Percentiles rank a stretch among this genome's conserved stretches.
These are phyloP conservation scores for Pseudogymnoascus sp. DNA, from an alignment of 2,329 filamentous ascomycete species.

Conservation along the genomic window DNA sequence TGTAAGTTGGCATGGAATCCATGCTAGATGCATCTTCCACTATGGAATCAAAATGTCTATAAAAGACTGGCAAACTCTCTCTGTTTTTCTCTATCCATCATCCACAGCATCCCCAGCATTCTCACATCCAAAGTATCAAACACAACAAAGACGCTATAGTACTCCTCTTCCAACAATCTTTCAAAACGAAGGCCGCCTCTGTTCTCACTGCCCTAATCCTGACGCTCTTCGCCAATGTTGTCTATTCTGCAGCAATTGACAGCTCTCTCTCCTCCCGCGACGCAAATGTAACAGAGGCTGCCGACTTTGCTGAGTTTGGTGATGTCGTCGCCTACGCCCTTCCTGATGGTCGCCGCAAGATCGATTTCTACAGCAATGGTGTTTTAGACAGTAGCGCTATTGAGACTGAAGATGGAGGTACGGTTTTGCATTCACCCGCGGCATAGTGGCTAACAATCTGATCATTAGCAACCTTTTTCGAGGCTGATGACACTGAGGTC, in stretches of 20 bases:
- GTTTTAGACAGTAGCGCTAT: not conserved
- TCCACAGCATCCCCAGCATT: not conserved
- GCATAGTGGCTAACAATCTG: not conserved
- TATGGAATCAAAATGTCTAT: not conserved
- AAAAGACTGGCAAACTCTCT: not conserved
- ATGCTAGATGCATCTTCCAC: not conserved
- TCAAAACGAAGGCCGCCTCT: not conserved
- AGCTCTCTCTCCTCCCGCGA: not conserved
- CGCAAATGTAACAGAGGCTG: not conserved
- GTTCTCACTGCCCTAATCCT: not conserved
- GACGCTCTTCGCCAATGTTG: not conserved
- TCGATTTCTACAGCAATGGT: not conserved
- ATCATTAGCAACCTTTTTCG: not conserved
- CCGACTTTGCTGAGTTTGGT: conserved; percentile 9
- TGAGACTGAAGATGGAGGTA: conserved; percentile 7
- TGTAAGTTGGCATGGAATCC: not conserved
- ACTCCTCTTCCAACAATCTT: not conserved
- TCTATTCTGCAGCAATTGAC: not conserved
- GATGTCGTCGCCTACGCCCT: conserved; percentile 14
- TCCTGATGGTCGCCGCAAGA: not conserved
- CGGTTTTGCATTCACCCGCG: not conserved
- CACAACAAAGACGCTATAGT: not conserved
- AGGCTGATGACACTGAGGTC: not conserved
- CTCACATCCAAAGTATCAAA: not conserved
- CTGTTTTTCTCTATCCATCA: not conserved